Evolutionary conservation across 192 early-diverging fungal genomes (phyloP).

Genomic region (Gaertneriomyces sp.): DNA sequence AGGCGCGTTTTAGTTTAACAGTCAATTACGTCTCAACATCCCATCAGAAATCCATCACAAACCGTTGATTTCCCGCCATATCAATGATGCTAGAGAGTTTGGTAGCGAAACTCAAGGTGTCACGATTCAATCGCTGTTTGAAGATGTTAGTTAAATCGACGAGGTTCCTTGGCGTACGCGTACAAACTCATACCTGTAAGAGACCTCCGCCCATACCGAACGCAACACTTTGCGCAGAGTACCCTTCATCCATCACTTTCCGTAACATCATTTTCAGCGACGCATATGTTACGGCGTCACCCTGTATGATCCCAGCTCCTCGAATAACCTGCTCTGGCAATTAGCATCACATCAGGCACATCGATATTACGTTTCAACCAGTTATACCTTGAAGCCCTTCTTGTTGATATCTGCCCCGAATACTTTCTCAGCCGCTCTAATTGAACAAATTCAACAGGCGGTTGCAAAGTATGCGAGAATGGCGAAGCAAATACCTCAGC

Average conservation of each 20-base stretch:
- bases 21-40: not conserved
- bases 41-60: not conserved
- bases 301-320: conserved; percentile 76
- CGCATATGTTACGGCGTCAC: conserved; percentile 68
- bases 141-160: too few relatives aligned
- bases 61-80: conserved; percentile 57
- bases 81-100: conserved; percentile 73
- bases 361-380: not conserved
- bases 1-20: conserved; percentile 3
- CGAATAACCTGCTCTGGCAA: conserved; percentile 39
- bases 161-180: not conserved
- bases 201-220: conserved; percentile 89
- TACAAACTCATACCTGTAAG: conserved; percentile 34
- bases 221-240: conserved; percentile 66
- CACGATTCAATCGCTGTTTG: conserved; percentile 76
- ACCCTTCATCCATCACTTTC: conserved; percentile 58
- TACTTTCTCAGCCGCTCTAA: conserved; percentile 64
- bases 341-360: not conserved
- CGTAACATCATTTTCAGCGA: conserved; percentile 55
- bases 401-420: conserved; percentile 67
- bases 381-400: conserved; percentile 71
- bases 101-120: conserved; percentile 82
- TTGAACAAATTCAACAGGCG: not conserved
- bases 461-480: not conserved
- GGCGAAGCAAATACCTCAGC: conserved; percentile 47